These are phyloP conservation scores for Fusarium concolor DNA, from an alignment of 2,329 filamentous ascomycete genomes.

Conservation along the genomic window DNA sequence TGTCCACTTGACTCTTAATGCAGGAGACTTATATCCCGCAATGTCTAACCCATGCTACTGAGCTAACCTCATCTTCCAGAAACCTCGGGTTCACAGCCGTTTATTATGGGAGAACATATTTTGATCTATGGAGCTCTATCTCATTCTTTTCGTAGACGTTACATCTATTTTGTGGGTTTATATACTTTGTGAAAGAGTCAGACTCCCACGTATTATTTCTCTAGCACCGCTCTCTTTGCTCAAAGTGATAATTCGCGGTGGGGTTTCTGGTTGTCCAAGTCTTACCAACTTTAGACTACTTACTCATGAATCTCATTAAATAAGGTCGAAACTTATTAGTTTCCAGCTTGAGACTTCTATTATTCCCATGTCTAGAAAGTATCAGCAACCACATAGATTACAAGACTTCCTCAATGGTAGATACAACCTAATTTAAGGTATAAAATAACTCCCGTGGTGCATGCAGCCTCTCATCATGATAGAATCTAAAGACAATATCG, in stretches of 20 bases:
- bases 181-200: background rate
- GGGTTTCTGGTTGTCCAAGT: too few relatives aligned
- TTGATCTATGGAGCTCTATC: background rate
- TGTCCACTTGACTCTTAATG: background rate
- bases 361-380: background rate
- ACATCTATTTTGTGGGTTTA: background rate
- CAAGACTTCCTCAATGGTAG: background rate
- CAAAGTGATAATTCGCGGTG: background rate
- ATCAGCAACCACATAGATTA: background rate
- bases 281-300: too few relatives aligned
- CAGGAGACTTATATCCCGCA: conserved; percentile 37
- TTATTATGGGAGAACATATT: conserved; percentile 5
- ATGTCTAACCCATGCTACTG: conserved; percentile 23
- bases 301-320: too few relatives aligned
- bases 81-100: conserved; percentile 2
- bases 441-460: too few relatives aligned
- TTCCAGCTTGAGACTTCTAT: too few relatives aligned
- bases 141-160: background rate
- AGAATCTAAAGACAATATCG: too few relatives aligned
- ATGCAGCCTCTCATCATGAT: too few relatives aligned
- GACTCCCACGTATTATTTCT: background rate
- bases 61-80: conserved; percentile 20
- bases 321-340: too few relatives aligned
- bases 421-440: too few relatives aligned
- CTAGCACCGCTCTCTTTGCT: background rate